Conservation (phyloP, 805 yeast genomes). For the Kregervanrija delftensis region DNA sequence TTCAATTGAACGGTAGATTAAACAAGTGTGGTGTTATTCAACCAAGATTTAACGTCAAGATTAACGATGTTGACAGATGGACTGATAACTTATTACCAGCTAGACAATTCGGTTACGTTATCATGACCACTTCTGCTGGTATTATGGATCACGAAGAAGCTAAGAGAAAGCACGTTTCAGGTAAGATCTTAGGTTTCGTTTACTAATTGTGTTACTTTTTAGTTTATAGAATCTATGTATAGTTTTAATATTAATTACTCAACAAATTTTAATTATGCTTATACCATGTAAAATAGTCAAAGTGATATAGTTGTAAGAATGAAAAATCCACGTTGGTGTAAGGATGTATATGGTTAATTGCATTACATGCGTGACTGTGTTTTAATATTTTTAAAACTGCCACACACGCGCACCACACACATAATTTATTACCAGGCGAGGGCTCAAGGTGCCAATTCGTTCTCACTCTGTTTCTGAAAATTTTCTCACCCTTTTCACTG, state of each 20-base stretch:
- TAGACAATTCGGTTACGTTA: slow-evolving; percentile 97
- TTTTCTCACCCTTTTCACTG: neutral
- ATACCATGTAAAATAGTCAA: too few species aligned
- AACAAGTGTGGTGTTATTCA: slow-evolving; percentile 99
- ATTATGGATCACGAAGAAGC: slow-evolving; percentile 99
- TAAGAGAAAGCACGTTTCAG: slow-evolving; percentile 99
- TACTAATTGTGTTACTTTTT: slow-evolving; percentile 43
- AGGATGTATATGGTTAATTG: too few species aligned
- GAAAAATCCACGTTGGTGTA: too few species aligned
- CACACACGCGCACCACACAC: slow-evolving; percentile 1
- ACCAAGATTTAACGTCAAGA: slow-evolving; percentile 97
- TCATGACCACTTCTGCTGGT: slow-evolving; percentile 98
- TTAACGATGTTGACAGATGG: slow-evolving; percentile 96
- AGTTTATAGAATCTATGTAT: slow-evolving; percentile 4
- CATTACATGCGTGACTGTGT: slow-evolving; percentile 3
- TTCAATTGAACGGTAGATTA: slow-evolving; percentile 94
- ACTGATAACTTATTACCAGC: slow-evolving; percentile 97
- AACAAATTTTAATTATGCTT: neutral
- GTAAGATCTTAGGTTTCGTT: slow-evolving; percentile 97
- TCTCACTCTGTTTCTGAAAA: neutral
- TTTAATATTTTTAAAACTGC: neutral
- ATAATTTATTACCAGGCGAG: slow-evolving; percentile 1
- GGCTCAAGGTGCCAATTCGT: neutral
- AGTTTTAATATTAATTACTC: neutral
- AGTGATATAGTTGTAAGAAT: too few species aligned